These are phyloP conservation scores for Pythium chondricola DNA, from an alignment of 352 stramenopile species.

Conservation along the genomic window DNA sequence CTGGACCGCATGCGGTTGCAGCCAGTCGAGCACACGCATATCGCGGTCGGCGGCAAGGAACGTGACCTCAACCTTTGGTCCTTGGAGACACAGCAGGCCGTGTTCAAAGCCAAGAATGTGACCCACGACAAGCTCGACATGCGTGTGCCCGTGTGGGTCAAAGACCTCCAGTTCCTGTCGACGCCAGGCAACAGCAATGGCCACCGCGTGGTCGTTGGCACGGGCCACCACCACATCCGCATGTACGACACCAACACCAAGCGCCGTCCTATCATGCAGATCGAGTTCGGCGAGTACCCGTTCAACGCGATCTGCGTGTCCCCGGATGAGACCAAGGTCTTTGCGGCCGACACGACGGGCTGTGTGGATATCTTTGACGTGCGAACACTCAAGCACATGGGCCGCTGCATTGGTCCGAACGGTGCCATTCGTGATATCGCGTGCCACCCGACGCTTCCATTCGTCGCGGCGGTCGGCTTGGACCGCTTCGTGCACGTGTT, in stretches of 20 bases:
- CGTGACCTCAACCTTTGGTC: constrained; percentile 78
- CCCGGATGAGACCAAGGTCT: constrained; percentile 70
- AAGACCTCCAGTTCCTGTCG: constrained; percentile 63
- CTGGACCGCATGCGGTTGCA: constrained; percentile 59
- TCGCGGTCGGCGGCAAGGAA: constrained; percentile 79
- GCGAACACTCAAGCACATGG: constrained; percentile 79
- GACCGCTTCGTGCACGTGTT: constrained; percentile 94
- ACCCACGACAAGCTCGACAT: constrained; percentile 85
- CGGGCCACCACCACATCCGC: constrained; percentile 69
- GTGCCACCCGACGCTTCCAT: constrained; percentile 86
- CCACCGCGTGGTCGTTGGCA: constrained; percentile 69
- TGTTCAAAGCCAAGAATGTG: constrained; percentile 87
- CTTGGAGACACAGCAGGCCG: constrained; percentile 61
- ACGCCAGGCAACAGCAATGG: constrained; percentile 49
- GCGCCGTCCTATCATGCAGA: constrained; percentile 62
- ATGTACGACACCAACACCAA: constrained; percentile 88
- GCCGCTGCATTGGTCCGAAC: constrained; percentile 82
- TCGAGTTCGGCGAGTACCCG: constrained; percentile 69
- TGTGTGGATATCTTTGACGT: constrained; percentile 88
- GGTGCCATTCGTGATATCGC: constrained; percentile 88
- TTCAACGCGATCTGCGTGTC: constrained; percentile 68
- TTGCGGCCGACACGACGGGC: constrained; percentile 86
- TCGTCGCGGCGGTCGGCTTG: constrained; percentile 87
- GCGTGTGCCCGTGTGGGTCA: constrained; percentile 87
- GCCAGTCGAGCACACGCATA: constrained; percentile 33